Conservation (phyloP, 352 stramenopile species). For the Phytophthora brassicae region DNA sequence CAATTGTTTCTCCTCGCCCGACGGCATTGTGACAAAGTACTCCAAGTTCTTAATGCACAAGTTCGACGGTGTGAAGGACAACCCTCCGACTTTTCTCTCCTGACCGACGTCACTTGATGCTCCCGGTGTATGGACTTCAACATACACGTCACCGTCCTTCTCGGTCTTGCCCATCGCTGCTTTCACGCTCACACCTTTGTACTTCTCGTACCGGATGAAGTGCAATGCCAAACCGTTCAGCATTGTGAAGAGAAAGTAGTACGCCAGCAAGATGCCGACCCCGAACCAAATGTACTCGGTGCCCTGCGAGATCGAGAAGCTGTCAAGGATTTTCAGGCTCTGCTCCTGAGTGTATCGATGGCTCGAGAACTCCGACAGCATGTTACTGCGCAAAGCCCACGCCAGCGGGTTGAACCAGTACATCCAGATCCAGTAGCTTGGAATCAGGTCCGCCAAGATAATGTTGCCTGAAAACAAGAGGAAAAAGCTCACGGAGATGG, state of each 20-base stretch:
- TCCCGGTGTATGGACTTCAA: constrained; percentile 36
- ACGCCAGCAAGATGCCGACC: constrained; percentile 41
- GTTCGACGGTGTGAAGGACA: constrained; percentile 47
- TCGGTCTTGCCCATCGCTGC: constrained; percentile 25
- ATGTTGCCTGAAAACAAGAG: constrained; percentile 77
- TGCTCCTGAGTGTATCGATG: constrained; percentile 28
- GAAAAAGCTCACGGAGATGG: constrained; percentile 62
- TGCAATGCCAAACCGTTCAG: constrained; percentile 48
- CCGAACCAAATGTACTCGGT: constrained; percentile 56
- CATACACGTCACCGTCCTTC: constrained; percentile 36
- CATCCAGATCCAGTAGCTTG: constrained; percentile 78
- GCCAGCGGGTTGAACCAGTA: constrained; percentile 70
- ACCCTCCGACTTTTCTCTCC: constrained; percentile 25
- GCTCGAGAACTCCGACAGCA: constrained; percentile 58
- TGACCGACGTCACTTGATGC: neutral
- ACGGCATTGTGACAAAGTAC: constrained; percentile 65
- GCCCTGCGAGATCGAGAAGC: constrained; percentile 43
- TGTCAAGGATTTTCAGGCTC: constrained; percentile 21
- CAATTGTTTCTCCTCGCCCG: constrained; percentile 55
- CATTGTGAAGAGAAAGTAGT: constrained; percentile 60
- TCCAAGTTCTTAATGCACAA: constrained; percentile 53
- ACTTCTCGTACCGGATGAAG: constrained; percentile 53
- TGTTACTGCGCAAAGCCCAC: constrained; percentile 55
- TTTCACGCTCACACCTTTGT: constrained; percentile 39
- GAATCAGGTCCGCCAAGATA: constrained; percentile 64